Evolutionary conservation across 129 eudicot species (phyloP), one percentile per base, ranked within the genome.

Genomic region (Gnaphalium uliginosum): DNA sequence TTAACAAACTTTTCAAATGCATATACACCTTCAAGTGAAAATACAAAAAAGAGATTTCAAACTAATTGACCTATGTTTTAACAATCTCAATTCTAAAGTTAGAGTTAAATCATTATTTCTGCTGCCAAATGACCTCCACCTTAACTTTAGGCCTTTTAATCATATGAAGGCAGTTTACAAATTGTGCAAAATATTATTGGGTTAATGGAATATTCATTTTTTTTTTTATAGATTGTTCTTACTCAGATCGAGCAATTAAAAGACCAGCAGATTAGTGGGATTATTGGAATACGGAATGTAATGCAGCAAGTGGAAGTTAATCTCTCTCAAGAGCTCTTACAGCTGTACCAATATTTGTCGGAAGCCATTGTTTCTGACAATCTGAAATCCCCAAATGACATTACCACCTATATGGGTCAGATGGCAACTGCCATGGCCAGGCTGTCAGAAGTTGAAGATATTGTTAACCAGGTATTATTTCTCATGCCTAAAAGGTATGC

Each of bases 391-490:
- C 63, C 62, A 50, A 13, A 23, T 18, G 30, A 46, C 43, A 21
- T 53, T 29, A 58, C 63, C 26, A 71, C 4, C 37, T 71, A 71
- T 37, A 71, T 71, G 75, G 64, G 63, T 11, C 63, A 71, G 46
- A 71, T 54, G 72, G 51, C 56, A 2, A 15, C 27, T 21, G 72
- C 56, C 32, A 67, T 67, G 56, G 41, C 39, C 30, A 67, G 30
- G 72, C 17, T 67, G 9, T 67, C 56, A 37, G 27, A 67, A 11
- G 15, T 50, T 10, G 24, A 23, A 25, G 25, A 71, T 71, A 25
- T 71, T 11, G 46, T 71, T 51, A 39, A 37, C 72, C 56, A 67
- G 54, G 72, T 67, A 67, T 24, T 23, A 67, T 19, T 33, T 66
- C 30, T 37, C 29, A 35, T 4, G n/a, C 56, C 72, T 39, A 39